These are phyloP conservation scores for Dactylellina cionopaga DNA, from an alignment of 2,329 filamentous ascomycete genomes.

Conservation along the genomic window DNA sequence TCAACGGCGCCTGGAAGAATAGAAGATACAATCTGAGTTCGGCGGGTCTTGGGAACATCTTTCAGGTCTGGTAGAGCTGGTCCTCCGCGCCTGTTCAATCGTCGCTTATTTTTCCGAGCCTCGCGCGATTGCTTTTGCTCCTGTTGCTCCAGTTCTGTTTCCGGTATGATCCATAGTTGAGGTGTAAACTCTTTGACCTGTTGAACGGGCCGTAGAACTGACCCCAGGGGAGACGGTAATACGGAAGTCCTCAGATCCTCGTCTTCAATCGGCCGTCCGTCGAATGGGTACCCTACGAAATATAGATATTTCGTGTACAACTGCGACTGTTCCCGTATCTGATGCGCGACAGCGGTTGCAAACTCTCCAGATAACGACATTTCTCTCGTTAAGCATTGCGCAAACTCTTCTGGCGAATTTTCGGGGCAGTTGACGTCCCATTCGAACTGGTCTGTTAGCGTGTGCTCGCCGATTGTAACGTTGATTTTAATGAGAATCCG, in stretches of 20 bases:
- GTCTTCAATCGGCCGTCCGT: constrained; percentile 91
- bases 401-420: constrained; percentile 96
- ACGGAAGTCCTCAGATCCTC: constrained; percentile 87
- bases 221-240: constrained; percentile 81
- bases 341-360: constrained; percentile 95
- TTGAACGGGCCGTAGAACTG: constrained; percentile 88
- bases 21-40: constrained; percentile 89
- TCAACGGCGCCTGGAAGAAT: constrained; percentile 83
- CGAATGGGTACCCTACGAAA: constrained; percentile 91
- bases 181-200: constrained; percentile 93
- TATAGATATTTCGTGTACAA: constrained; percentile 94
- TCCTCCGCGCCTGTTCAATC: constrained; percentile 90
- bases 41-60: constrained; percentile 90
- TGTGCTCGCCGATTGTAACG: constrained; percentile 95
- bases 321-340: constrained; percentile 94
- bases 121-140: constrained; percentile 94
- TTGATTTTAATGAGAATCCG: constrained; percentile 94
- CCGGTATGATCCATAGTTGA: constrained; percentile 91
- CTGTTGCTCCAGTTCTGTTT: constrained; percentile 86
- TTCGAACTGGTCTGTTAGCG: constrained; percentile 95
- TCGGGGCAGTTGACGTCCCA: constrained; percentile 97
- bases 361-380: constrained; percentile 94
- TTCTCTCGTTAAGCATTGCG: constrained; percentile 85
- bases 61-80: constrained; percentile 95
- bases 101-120: constrained; percentile 92